Percentiles rank a stretch among this genome's conserved stretches.
Conservation (phyloP, 176 grass and related monocot species). For the Carex cristatella region DNA sequence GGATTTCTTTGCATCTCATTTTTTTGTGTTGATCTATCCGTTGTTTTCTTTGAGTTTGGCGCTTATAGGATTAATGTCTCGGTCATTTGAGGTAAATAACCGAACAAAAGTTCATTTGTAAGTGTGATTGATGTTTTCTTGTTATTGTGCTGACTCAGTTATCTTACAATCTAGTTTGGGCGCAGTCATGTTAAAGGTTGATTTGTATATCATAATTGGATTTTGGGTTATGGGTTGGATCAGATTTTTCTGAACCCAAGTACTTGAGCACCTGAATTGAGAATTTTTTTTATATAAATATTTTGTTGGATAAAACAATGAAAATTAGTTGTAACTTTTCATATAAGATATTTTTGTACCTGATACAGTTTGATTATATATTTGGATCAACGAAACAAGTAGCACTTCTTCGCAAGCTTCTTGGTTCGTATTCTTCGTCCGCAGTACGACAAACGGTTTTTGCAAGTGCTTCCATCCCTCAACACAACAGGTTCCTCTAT, state of each 20-base stretch:
- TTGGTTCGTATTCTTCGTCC: conserved; percentile 66
- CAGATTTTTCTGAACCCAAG: background rate
- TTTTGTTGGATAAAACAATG: conserved; percentile 10
- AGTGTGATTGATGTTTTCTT: background rate
- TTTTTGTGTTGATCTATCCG: background rate
- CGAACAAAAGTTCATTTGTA: background rate
- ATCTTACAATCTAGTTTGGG: background rate
- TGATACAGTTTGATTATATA: conserved; percentile 79
- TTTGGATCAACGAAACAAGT: conserved; percentile 83
- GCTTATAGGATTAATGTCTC: background rate
- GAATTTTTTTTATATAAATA: background rate
- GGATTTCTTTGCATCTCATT: background rate
- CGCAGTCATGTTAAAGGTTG: background rate
- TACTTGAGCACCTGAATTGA: background rate
- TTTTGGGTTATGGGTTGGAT: background rate
- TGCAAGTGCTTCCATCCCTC: conserved; percentile 90
- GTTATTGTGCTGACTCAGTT: background rate
- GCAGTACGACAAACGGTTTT: conserved; percentile 65
- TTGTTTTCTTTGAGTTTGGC: background rate
- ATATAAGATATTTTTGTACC: background rate
- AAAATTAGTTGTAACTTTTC: background rate
- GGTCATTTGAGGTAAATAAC: background rate
- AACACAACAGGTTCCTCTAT: conserved; percentile 86
- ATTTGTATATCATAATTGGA: background rate
- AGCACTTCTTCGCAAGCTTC: conserved; percentile 69